These are phyloP conservation scores for Xylaria telfairii DNA, from an alignment of 495 filamentous ascomycete species.

Conservation along the genomic window DNA sequence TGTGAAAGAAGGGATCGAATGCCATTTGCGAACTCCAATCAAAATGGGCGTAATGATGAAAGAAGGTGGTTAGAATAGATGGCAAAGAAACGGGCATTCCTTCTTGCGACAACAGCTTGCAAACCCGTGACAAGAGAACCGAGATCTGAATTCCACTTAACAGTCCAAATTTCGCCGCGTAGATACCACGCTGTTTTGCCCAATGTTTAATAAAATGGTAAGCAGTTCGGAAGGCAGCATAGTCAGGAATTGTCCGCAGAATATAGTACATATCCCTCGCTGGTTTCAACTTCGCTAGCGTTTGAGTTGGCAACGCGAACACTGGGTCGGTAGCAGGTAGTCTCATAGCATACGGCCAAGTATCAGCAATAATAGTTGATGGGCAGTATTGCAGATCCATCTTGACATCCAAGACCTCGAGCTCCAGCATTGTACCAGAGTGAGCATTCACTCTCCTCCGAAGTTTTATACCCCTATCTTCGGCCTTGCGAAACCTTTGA, in stretches of 20 bases:
- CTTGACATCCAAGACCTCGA: constrained; percentile 55
- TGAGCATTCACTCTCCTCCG: constrained; percentile 58
- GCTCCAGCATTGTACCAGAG: constrained; percentile 61
- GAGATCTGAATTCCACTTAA: constrained; percentile 64
- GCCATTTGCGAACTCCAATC: constrained; percentile 55
- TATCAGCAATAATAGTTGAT: constrained; percentile 51
- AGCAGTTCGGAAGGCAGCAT: constrained; percentile 56
- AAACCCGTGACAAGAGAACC: constrained; percentile 58
- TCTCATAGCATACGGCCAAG: constrained; percentile 45
- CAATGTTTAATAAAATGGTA: constrained; percentile 60
- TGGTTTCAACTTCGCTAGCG: constrained; percentile 61
- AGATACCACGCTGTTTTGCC: constrained; percentile 62
- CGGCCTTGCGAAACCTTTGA: constrained; percentile 53
- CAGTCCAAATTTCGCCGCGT: constrained; percentile 62
- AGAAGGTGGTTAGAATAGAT: constrained; percentile 59
- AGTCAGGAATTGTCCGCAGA: constrained; percentile 57
- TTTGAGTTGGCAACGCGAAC: constrained; percentile 54
- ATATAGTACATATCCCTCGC: constrained; percentile 62
- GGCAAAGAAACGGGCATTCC: constrained; percentile 39
- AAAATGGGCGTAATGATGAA: constrained; percentile 62
- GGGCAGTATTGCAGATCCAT: constrained; percentile 68
- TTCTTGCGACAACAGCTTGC: constrained; percentile 50
- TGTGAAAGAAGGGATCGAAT: constrained; percentile 60
- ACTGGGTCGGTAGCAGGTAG: constrained; percentile 48
- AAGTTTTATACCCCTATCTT: constrained; percentile 50